Conservation (phyloP, 2,329 filamentous ascomycete species). For the Fulvia fulva region DNA sequence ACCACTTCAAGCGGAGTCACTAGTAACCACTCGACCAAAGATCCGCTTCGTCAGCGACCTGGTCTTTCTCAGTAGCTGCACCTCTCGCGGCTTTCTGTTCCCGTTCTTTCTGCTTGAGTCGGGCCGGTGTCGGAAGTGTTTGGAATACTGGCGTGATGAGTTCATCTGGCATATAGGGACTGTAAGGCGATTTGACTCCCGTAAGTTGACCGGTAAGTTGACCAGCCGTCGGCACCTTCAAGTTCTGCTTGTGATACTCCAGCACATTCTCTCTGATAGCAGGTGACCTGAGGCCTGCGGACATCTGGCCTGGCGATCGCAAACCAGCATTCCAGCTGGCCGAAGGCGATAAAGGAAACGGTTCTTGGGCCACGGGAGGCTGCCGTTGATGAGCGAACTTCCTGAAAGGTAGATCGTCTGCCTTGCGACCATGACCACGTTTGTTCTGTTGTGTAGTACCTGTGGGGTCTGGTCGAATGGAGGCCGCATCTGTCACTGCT, state of each 20-base stretch:
- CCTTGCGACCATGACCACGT: not conserved
- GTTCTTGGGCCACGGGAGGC: not conserved
- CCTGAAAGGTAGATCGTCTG: not conserved
- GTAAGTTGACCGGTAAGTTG: slow-evolving; percentile 46
- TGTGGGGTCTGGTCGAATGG: slow-evolving; percentile 13
- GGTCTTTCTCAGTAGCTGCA: slow-evolving; percentile 52
- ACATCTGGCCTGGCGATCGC: not conserved
- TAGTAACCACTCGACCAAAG: slow-evolving; percentile 49
- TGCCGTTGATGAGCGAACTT: not conserved
- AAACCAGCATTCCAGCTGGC: not conserved
- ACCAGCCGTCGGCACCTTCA: not conserved
- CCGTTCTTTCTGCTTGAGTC: slow-evolving; percentile 65
- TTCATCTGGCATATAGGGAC: slow-evolving; percentile 74
- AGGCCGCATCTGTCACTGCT: slow-evolving; percentile 15
- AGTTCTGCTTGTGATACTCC: slow-evolving; percentile 18
- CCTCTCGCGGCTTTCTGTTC: slow-evolving; percentile 52
- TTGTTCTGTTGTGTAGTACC: slow-evolving; percentile 5
- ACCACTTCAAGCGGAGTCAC: not conserved
- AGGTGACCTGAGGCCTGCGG: slow-evolving; percentile 33
- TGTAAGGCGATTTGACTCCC: slow-evolving; percentile 72
- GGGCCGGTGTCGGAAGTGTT: slow-evolving; percentile 64
- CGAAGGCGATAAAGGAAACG: not conserved
- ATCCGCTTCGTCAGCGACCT: slow-evolving; percentile 59
- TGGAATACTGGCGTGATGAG: slow-evolving; percentile 73
- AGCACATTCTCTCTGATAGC: slow-evolving; percentile 34